A percentile compares a stretch with the other conserved stretches of the same genome.
phyloP scores from a whole-genome alignment of 768 basidiomycete genomes.

The Candolleomyces eurysporus region DNA sequence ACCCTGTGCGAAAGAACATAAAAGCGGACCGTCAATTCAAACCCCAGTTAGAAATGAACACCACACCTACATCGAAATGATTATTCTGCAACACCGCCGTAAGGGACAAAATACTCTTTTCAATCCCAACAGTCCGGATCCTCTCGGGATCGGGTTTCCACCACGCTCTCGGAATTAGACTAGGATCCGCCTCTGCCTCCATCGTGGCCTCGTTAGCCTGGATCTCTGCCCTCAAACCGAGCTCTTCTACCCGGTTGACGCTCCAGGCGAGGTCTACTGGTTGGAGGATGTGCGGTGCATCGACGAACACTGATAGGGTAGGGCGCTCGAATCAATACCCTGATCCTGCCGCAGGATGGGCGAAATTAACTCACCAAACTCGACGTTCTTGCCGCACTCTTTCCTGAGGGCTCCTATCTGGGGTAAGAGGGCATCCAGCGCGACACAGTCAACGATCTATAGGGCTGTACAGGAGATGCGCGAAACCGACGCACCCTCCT shows the following conservation, averaged over 20 bases:
- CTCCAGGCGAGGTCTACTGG: slow-evolving; percentile 54
- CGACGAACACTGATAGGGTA: slow-evolving; percentile 58
- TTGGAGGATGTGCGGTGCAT: slow-evolving; percentile 65
- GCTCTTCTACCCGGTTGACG: slow-evolving; percentile 7
- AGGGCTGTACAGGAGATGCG: not conserved
- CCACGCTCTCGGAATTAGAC: slow-evolving; percentile 65
- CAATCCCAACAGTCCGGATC: slow-evolving; percentile 50
- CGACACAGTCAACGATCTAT: not conserved
- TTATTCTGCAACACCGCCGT: slow-evolving; percentile 52
- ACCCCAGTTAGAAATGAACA: not conserved
- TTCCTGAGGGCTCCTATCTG: slow-evolving; percentile 76
- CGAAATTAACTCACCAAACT: slow-evolving; percentile 48
- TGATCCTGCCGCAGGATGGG: not conserved
- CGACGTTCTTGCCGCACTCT: slow-evolving; percentile 60
- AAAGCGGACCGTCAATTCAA: not conserved
- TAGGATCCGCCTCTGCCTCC: slow-evolving; percentile 41
- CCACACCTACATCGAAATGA: slow-evolving; percentile 56
- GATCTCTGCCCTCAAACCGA: slow-evolving; percentile 22
- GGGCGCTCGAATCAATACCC: not conserved
- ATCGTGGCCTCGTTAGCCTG: slow-evolving; percentile 37
- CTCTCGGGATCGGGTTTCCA: slow-evolving; percentile 54
- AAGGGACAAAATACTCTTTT: slow-evolving; percentile 50
- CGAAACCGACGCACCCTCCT: slow-evolving; percentile 54
- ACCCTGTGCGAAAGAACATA: slow-evolving; percentile 40
- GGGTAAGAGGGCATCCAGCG: not conserved